phyloP scores from a whole-genome alignment of 2,329 filamentous ascomycete species.

The Penicillium sp. region DNA sequence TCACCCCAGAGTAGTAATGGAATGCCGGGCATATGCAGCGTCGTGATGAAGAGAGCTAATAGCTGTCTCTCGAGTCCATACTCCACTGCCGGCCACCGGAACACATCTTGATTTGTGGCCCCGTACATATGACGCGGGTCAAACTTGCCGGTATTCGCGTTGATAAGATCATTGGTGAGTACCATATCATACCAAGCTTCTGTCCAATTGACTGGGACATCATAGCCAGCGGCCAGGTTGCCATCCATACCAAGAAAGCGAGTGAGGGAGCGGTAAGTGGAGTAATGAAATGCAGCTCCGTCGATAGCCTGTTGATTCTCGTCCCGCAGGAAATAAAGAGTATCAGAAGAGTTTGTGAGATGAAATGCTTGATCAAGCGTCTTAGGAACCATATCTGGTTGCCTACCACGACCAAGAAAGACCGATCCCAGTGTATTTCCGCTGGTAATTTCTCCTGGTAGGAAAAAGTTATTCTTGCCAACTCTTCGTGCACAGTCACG shows the following conservation, averaged over 20 bases:
- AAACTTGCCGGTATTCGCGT: constrained; percentile 60
- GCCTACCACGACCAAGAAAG: constrained; percentile 62
- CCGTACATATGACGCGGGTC: constrained; percentile 66
- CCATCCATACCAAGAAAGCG: constrained; percentile 62
- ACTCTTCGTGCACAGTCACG: constrained; percentile 57
- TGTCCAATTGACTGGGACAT: constrained; percentile 56
- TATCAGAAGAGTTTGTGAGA: constrained; percentile 45
- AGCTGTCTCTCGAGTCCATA: constrained; percentile 59
- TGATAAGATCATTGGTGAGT: constrained; percentile 59
- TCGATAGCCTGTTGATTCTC: constrained; percentile 57
- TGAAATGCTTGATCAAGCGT: constrained; percentile 51
- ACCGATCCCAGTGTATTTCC: constrained; percentile 62
- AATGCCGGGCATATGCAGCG: constrained; percentile 61
- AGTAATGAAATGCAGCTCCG: constrained; percentile 63
- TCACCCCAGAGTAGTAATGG: constrained; percentile 64
- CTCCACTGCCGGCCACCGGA: constrained; percentile 61
- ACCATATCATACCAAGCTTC: constrained; percentile 58
- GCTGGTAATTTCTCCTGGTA: constrained; percentile 63
- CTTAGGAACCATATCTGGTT: constrained; percentile 53
- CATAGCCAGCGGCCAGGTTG: constrained; percentile 54
- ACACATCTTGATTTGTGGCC: constrained; percentile 65
- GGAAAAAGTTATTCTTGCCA: constrained; percentile 64
- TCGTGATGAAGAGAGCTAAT: constrained; percentile 59
- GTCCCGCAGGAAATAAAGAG: constrained; percentile 54
- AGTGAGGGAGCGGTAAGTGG: constrained; percentile 62